These are phyloP conservation scores for Meyerozyma guilliermondii DNA, from an alignment of 1,139 yeast species.

Conservation along the genomic window DNA sequence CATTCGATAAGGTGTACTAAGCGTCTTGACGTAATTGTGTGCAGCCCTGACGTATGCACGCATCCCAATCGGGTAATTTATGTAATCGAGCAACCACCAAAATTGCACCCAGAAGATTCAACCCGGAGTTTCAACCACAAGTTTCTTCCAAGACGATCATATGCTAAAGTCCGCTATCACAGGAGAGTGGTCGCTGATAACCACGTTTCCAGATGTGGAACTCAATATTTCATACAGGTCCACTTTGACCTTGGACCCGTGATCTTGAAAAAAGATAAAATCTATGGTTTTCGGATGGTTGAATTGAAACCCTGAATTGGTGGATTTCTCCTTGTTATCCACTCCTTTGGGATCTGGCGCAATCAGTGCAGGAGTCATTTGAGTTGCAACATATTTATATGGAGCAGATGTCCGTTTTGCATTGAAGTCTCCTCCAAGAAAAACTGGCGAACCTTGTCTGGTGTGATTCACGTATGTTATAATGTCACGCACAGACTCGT, in stretches of 20 bases:
- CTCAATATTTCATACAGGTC: not conserved
- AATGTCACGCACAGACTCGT: not conserved
- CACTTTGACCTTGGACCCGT: not conserved
- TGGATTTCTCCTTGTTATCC: not conserved
- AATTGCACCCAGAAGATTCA: not conserved
- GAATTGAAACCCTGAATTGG: not conserved
- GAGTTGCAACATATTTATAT: conserved; percentile 5
- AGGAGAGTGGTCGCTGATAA: conserved; percentile 1
- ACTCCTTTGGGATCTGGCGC: not conserved
- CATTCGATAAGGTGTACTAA: not conserved
- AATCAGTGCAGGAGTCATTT: conserved; percentile 3
- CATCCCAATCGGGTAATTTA: not conserved
- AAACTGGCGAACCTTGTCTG: not conserved
- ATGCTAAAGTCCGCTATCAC: not conserved
- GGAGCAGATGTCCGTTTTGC: not conserved
- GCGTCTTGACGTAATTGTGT: conserved; percentile 1
- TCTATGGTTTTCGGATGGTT: not conserved
- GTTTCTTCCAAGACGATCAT: not conserved
- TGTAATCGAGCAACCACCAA: not conserved
- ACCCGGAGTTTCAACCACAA: not conserved
- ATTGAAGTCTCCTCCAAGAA: conserved; percentile 7
- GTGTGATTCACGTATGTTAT: not conserved
- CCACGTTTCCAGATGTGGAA: not conserved
- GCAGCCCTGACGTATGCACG: not conserved
- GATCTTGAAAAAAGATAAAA: not conserved